Percentiles rank a stretch among this genome's conserved stretches.
Conservation (phyloP, 768 basidiomycete species). For the Panus rudis region DNA sequence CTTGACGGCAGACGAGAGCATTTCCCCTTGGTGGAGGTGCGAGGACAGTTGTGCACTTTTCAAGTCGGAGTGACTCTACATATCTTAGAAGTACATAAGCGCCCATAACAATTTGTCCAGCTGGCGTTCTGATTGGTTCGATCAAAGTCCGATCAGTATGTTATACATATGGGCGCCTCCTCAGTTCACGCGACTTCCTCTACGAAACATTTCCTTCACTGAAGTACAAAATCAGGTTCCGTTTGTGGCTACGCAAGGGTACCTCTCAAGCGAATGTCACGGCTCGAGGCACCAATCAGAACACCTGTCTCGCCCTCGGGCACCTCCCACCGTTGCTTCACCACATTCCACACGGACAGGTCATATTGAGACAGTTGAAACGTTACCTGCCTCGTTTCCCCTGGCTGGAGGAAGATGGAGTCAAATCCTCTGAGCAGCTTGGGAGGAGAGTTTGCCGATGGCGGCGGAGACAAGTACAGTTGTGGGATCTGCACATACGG, state of each 20-base stretch:
- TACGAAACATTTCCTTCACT: too few species aligned
- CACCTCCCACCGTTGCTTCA: constrained; percentile 47
- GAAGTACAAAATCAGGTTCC: too few species aligned
- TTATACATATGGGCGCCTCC: too few species aligned
- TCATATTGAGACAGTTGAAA: constrained; percentile 43
- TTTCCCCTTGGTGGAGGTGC: too few species aligned
- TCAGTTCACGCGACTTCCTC: too few species aligned
- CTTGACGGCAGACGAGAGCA: constrained; percentile 6
- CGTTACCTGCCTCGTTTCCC: constrained; percentile 39
- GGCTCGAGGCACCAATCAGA: constrained; percentile 16
- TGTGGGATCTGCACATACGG: constrained; percentile 47
- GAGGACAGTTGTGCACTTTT: too few species aligned
- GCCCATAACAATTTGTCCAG: too few species aligned
- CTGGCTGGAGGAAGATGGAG: constrained; percentile 31
- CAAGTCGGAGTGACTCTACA: too few species aligned
- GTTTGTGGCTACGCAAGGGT: constrained; percentile 1
- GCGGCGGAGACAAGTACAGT: constrained; percentile 63
- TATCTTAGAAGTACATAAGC: too few species aligned
- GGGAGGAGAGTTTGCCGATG: constrained; percentile 25
- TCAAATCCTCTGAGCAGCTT: constrained; percentile 29
- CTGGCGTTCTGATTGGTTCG: too few species aligned
- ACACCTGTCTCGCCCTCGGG: constrained; percentile 39
- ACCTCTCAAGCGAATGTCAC: constrained; percentile 6
- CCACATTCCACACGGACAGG: constrained; percentile 49
- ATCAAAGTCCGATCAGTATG: too few species aligned